Base-by-base conservation (phyloP, 352 stramenopile species). In the Phytophthora sp. region DNA sequence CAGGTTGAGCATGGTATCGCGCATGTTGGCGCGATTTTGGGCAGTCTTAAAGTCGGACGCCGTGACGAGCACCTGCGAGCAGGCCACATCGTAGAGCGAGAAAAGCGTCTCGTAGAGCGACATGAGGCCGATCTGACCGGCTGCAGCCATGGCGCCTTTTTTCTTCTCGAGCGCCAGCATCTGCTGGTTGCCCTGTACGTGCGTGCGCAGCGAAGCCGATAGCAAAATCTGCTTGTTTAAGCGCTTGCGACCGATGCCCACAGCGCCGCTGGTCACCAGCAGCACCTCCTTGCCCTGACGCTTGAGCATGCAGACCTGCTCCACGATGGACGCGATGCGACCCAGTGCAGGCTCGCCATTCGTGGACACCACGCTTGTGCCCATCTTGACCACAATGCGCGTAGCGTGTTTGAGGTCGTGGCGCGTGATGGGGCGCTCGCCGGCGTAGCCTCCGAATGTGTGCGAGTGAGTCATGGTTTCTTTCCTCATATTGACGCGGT, bases 61-160 rank as follows among this genome's bases (percentile, higher is more conserved):
- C 21, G 87, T 94, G 36, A 94, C 87, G 23, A 95, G 79, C 38
- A 95, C 76, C 68, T 99, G 97, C 12, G 94, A 98, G 58, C 95
- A 96, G 2, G 95, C 88, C 31, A 99, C 84, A 66, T 99, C 94
- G 66, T 96, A 97, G 46, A 98, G 88, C 58, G 82, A 90, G 72
- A 99, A 99, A 24, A 99, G 88, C 62, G 89, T 98, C 64, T 97
- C 93, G 74, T 99, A 99, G 29, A 99, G 82, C 67, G 96, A 98
- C 96, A 99, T 99, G 74, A 99, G 90, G 36, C 97, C 96, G 55
- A 99, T 98, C 74, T 99, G 97, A 20, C 97, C 97, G 21, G 96
- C 97, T 0, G 97, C 96, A 0, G 87, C 87, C 84, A 92, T 95
- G 8, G 84, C 80, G 49, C 85, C 82, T 51, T 95, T 90, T 66